phyloP scores from a whole-genome alignment of 2,329 filamentous ascomycete species.

The Atkinsonella hypoxylon region DNA sequence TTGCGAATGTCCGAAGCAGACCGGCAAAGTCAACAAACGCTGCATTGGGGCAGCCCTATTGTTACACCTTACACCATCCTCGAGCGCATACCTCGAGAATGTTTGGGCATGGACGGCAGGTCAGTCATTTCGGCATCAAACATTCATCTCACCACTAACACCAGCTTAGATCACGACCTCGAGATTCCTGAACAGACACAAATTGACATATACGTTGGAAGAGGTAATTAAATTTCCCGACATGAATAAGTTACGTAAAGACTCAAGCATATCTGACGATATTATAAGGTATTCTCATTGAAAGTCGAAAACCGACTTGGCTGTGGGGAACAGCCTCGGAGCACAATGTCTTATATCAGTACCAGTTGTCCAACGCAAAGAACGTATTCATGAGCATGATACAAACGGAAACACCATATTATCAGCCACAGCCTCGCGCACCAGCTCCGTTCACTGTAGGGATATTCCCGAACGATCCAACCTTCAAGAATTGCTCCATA shows the following conservation, averaged over 20 bases:
- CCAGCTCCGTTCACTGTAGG: conserved; percentile 11
- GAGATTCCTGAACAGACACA: conserved; percentile 7
- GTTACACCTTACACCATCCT: conserved; percentile 30
- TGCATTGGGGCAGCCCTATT: conserved; percentile 49
- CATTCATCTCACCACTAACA: not conserved
- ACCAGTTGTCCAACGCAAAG: conserved; percentile 30
- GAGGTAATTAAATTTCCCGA: conserved; percentile 15
- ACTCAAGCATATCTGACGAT: too few species aligned
- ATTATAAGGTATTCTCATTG: conserved; percentile 14
- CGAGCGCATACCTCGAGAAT: conserved; percentile 38
- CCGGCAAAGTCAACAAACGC: conserved; percentile 23
- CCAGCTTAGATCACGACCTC: not conserved
- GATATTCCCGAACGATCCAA: not conserved
- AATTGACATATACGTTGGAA: conserved; percentile 22
- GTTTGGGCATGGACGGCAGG: conserved; percentile 58
- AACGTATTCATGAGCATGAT: conserved; percentile 47
- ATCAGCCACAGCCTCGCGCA: conserved; percentile 13
- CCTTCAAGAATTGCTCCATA: not conserved
- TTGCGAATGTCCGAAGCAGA: conserved; percentile 12
- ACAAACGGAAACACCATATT: conserved; percentile 48
- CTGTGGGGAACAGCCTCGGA: conserved; percentile 22
- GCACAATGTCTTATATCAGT: conserved; percentile 39
- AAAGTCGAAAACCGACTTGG: conserved; percentile 21
- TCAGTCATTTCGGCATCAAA: conserved; percentile 24
- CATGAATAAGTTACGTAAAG: not conserved